phyloP scores from a whole-genome alignment of 257 asterid species.

The Nicotiana otophora region DNA sequence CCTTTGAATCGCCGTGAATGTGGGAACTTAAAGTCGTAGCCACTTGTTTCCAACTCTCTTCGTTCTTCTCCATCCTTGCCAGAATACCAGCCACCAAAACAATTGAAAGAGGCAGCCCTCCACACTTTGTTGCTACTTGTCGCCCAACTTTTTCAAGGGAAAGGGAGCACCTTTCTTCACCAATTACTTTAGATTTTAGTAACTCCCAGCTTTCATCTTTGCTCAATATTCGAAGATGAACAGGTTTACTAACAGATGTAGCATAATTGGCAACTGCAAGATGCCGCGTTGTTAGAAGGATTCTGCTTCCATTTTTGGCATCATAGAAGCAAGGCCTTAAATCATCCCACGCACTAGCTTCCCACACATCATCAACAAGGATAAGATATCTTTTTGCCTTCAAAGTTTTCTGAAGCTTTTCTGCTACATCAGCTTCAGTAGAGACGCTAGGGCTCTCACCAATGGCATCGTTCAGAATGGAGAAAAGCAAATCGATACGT shows the following conservation, averaged over 20 bases:
- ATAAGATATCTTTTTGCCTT: no score
- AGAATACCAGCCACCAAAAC: constrained; percentile 16
- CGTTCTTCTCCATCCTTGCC: background rate
- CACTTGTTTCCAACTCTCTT: background rate
- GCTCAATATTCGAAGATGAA: background rate
- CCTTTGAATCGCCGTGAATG: background rate
- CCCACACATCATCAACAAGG: no score
- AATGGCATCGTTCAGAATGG: background rate
- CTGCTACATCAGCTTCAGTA: background rate
- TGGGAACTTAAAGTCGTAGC: background rate
- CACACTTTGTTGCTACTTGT: background rate
- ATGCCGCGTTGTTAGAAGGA: no score
- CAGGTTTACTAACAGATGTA: background rate
- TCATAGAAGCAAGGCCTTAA: no score
- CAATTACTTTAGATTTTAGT: background rate
- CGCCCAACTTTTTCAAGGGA: background rate
- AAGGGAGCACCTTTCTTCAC: background rate
- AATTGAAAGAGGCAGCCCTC: constrained; percentile 11
- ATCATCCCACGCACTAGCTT: no score
- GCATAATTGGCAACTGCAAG: background rate
- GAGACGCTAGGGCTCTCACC: background rate
- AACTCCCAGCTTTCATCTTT: constrained; percentile 2
- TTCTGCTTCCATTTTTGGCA: no score
- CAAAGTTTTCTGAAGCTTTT: no score
- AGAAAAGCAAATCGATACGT: background rate